Evolutionary conservation across 768 basidiomycete genomes (phyloP).

Genomic region (Tulasnella sp.): DNA sequence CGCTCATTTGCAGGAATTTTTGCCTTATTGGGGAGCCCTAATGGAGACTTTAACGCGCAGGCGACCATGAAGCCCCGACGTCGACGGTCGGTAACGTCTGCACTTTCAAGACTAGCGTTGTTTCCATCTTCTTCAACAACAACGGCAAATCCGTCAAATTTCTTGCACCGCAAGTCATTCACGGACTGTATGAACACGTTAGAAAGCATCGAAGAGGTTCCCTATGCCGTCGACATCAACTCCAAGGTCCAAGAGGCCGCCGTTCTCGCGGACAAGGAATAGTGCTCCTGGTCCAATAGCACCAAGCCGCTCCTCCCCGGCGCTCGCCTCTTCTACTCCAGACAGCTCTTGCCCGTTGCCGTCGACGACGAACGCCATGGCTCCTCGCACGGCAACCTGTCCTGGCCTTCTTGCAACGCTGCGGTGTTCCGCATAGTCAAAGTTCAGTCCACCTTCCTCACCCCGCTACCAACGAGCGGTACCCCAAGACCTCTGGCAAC

Average conservation of each 20-base stretch:
- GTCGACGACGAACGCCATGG: conserved; percentile 78
- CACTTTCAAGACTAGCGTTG: too few species aligned
- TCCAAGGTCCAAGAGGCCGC: conserved; percentile 76
- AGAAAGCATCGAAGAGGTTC: conserved; percentile 76
- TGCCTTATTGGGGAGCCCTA: too few species aligned
- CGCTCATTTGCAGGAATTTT: conserved; percentile 22
- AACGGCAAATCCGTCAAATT: conserved; percentile 92
- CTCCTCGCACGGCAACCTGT: conserved; percentile 86
- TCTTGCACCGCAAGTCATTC: conserved; percentile 95
- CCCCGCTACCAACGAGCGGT: conserved; percentile 93
- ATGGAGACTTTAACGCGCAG: too few species aligned
- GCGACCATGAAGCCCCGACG: conserved; percentile 85
- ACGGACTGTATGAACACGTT: conserved; percentile 74
- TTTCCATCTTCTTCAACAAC: conserved; percentile 83
- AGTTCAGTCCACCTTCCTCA: conserved; percentile 53
- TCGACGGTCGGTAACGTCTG: conserved; percentile 82
- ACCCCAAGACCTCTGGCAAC: conserved; percentile 91
- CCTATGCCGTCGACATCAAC: conserved; percentile 66
- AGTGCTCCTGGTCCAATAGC: conserved; percentile 93
- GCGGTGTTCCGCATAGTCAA: conserved; percentile 55
- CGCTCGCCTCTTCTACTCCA: conserved; percentile 81
- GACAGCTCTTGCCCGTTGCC: conserved; percentile 79
- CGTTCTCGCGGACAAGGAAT: conserved; percentile 89
- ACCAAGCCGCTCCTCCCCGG: conserved; percentile 66
- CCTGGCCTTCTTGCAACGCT: conserved; percentile 81